A percentile compares a stretch with the other conserved stretches of the same genome.
phyloP scores from a whole-genome alignment of 768 basidiomycete species.

The Pulveroboletus frians region DNA sequence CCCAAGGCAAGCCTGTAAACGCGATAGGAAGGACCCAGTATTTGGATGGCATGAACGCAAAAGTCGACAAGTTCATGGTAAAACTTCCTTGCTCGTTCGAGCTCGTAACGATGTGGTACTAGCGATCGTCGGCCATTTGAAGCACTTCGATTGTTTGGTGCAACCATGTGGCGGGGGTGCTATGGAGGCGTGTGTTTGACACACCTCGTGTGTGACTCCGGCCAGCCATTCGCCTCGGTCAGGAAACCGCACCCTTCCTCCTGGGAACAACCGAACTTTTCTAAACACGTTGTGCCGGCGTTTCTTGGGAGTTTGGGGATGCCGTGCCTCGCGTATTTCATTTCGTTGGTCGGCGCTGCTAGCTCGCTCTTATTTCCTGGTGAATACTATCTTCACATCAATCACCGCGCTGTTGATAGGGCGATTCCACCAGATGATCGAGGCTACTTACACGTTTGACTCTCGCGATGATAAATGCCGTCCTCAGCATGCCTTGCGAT shows the following conservation, averaged over 20 bases:
- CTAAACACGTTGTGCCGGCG: constrained; percentile 21
- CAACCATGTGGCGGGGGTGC: constrained; percentile 27
- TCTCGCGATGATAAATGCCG: constrained; percentile 5
- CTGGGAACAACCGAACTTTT: constrained; percentile 9
- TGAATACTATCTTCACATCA: constrained; percentile 1
- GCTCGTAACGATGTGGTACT: constrained; percentile 14
- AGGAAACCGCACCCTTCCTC: constrained; percentile 10
- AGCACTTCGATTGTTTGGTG: constrained; percentile 19
- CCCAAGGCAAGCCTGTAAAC: constrained; percentile 24
- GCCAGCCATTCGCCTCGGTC: not conserved
- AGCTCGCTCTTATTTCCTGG: constrained; percentile 2
- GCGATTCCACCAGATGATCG: not conserved
- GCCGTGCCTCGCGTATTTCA: constrained; percentile 21
- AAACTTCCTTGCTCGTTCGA: constrained; percentile 12
- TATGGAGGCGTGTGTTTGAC: constrained; percentile 17
- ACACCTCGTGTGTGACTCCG: constrained; percentile 18
- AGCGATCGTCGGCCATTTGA: constrained; percentile 24
- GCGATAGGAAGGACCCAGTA: constrained; percentile 27
- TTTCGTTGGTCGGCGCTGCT: constrained; percentile 7
- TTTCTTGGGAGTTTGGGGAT: constrained; percentile 1
- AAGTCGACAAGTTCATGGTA: constrained; percentile 29
- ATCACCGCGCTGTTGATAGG: constrained; percentile 18
- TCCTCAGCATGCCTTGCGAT: constrained; percentile 8
- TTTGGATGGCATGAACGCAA: constrained; percentile 25
- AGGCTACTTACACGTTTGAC: not conserved